Evolutionary conservation across 768 basidiomycete genomes (phyloP).

Genomic region (Russula virescens): DNA sequence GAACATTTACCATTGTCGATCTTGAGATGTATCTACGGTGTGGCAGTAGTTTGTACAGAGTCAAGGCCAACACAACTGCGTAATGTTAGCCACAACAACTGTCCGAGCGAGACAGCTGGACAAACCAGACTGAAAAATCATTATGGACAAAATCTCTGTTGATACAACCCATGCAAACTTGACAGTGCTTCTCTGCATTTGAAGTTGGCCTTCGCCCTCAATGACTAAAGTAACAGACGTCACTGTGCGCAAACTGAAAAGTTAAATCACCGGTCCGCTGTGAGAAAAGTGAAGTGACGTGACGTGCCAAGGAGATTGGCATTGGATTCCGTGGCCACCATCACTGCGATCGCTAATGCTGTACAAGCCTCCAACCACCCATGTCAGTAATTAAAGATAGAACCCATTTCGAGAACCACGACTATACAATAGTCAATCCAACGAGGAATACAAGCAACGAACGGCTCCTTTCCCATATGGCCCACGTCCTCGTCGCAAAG

Average conservation of each 20-base stretch:
- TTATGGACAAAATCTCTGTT: neutral
- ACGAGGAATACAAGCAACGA: conserved; percentile 9
- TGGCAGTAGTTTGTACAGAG: conserved; percentile 13
- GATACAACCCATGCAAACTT: neutral
- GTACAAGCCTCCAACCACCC: neutral
- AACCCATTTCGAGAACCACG: neutral
- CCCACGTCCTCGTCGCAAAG: conserved; percentile 29
- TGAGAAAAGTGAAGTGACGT: too few species aligned
- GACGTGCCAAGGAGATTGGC: neutral
- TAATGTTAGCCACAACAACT: neutral
- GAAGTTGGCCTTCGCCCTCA: neutral
- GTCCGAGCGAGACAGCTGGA: neutral
- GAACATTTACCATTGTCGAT: conserved; percentile 10
- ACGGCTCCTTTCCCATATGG: conserved; percentile 27
- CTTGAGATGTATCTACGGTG: neutral
- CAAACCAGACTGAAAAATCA: conserved; percentile 16
- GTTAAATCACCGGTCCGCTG: neutral
- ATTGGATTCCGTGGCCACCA: neutral
- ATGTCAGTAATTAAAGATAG: neutral
- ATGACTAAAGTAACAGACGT: neutral
- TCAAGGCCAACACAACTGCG: conserved; percentile 10
- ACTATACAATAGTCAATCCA: neutral
- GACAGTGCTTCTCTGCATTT: neutral
- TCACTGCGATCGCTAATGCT: neutral
- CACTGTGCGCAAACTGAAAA: neutral